Evolutionary conservation across 257 asterid genomes (phyloP).

Genomic region (Nicotiana attenuata): DNA sequence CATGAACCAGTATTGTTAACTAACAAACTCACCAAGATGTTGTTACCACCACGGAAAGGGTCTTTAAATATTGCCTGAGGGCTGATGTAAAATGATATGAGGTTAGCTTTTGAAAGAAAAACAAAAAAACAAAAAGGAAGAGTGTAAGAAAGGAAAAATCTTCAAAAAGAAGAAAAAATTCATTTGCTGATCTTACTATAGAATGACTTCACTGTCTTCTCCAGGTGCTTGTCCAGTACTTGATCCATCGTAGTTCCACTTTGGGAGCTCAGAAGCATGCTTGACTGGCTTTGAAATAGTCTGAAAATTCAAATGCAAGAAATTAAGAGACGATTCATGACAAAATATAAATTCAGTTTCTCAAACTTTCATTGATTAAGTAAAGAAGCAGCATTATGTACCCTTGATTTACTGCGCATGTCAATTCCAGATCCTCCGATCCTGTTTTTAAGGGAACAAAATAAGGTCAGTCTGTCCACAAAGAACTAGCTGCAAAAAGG

Average conservation of each 20-base stretch:
- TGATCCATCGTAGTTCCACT: constrained; percentile 98
- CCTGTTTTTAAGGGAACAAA: constrained; percentile 33
- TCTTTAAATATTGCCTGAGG: constrained; percentile 98
- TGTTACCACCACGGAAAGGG: constrained; percentile 97
- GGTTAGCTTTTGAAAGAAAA: neutral
- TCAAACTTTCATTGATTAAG: neutral
- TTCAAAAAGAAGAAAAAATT: neutral
- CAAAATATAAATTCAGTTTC: neutral
- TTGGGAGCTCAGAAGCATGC: constrained; percentile 96
- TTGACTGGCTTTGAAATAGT: constrained; percentile 77
- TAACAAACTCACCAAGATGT: constrained; percentile 71
- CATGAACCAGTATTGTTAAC: neutral
- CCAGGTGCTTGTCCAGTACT: constrained; percentile 99
- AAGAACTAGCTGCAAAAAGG: neutral
- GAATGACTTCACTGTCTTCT: constrained; percentile 95
- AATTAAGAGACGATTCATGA: neutral
- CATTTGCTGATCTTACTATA: constrained; percentile 58
- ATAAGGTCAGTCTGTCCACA: neutral
- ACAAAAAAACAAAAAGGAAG: neutral
- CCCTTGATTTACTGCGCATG: constrained; percentile 94
- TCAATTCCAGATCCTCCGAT: constrained; percentile 94
- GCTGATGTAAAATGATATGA: constrained; percentile 29
- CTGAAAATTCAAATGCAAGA: constrained; percentile 32
- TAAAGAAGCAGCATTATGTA: constrained; percentile 15
- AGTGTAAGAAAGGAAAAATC: neutral